Evolutionary conservation across 768 basidiomycete species (phyloP).

Genomic region (Leccinum uliginosum): DNA sequence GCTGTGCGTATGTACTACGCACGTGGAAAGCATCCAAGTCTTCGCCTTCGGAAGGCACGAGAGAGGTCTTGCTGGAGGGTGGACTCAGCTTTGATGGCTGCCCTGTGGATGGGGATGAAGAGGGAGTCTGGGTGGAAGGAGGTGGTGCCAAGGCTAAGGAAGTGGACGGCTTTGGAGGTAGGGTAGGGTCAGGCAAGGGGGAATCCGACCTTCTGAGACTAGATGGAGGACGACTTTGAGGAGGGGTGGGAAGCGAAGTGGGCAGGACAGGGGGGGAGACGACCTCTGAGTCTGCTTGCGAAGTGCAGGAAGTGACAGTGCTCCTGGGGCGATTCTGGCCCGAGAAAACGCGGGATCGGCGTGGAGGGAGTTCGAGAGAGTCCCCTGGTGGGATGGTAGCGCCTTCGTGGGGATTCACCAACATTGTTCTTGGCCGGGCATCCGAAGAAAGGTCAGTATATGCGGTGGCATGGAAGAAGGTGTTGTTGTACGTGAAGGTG

Average conservation of each 20-base stretch:
- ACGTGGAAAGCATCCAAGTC: slow-evolving; percentile 82
- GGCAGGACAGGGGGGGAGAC: slow-evolving; percentile 14
- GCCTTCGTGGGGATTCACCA: slow-evolving; percentile 20
- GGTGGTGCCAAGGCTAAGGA: slow-evolving; percentile 23
- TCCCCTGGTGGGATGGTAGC: slow-evolving; percentile 15
- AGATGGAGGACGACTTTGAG: slow-evolving; percentile 28
- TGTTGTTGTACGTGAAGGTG: slow-evolving; percentile 29
- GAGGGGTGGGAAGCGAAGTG: slow-evolving; percentile 24
- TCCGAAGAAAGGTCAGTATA: slow-evolving; percentile 29
- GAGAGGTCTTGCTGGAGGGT: slow-evolving; percentile 52
- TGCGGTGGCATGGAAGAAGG: slow-evolving; percentile 31
- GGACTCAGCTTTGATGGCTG: slow-evolving; percentile 30
- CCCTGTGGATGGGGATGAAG: slow-evolving; percentile 22
- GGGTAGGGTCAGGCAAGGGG: slow-evolving; percentile 20
- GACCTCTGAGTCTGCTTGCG: slow-evolving; percentile 18
- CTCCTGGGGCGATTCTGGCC: slow-evolving; percentile 19
- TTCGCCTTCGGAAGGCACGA: slow-evolving; percentile 73
- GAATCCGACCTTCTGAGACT: slow-evolving; percentile 20
- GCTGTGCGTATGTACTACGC: slow-evolving; percentile 80
- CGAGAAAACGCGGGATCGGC: slow-evolving; percentile 21
- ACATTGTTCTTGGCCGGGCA: slow-evolving; percentile 19
- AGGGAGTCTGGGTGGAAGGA: slow-evolving; percentile 37
- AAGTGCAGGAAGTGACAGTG: slow-evolving; percentile 26
- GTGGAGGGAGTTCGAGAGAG: slow-evolving; percentile 24
- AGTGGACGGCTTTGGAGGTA: slow-evolving; percentile 15